phyloP scores from a whole-genome alignment of 768 basidiomycete species.

The Mycena haematopus region DNA sequence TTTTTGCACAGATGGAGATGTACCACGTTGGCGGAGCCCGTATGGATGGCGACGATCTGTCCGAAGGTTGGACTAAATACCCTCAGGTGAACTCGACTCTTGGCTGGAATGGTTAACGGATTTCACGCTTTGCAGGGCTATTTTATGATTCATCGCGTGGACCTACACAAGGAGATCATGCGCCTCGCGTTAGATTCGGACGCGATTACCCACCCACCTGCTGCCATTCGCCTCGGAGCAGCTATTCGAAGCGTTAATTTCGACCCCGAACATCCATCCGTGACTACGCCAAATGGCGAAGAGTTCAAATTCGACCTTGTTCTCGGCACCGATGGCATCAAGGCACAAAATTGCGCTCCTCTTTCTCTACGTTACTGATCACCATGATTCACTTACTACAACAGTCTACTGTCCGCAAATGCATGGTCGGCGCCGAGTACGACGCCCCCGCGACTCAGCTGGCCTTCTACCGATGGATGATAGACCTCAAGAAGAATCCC shows the following conservation, averaged over 20 bases:
- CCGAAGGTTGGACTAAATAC: not conserved
- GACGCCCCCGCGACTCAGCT: slow-evolving; percentile 9
- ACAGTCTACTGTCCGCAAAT: too few relatives aligned
- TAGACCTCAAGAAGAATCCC: slow-evolving; percentile 18
- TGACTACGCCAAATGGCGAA: slow-evolving; percentile 3
- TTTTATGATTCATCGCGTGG: slow-evolving; percentile 23
- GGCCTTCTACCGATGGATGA: slow-evolving; percentile 22
- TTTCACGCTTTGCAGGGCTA: slow-evolving; percentile 13
- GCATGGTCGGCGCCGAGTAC: slow-evolving; percentile 16
- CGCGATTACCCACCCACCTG: slow-evolving; percentile 3
- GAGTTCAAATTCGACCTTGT: slow-evolving; percentile 17
- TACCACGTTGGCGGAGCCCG: not conserved
- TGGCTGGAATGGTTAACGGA: not conserved
- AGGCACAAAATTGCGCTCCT: slow-evolving; percentile 6
- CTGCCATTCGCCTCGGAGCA: slow-evolving; percentile 5
- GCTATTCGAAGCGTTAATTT: not conserved
- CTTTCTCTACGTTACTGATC: too few relatives aligned
- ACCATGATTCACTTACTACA: too few relatives aligned
- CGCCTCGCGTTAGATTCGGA: slow-evolving; percentile 14
- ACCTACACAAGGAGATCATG: slow-evolving; percentile 22
- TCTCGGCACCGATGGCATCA: slow-evolving; percentile 19
- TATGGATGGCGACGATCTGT: not conserved
- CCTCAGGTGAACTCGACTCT: not conserved
- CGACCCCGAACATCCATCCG: not conserved
- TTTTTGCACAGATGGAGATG: not conserved